Percentiles rank a stretch among this genome's conserved stretches.
phyloP scores from a whole-genome alignment of 192 early-diverging fungal species.

The Phlyctochytrium planicorne region DNA sequence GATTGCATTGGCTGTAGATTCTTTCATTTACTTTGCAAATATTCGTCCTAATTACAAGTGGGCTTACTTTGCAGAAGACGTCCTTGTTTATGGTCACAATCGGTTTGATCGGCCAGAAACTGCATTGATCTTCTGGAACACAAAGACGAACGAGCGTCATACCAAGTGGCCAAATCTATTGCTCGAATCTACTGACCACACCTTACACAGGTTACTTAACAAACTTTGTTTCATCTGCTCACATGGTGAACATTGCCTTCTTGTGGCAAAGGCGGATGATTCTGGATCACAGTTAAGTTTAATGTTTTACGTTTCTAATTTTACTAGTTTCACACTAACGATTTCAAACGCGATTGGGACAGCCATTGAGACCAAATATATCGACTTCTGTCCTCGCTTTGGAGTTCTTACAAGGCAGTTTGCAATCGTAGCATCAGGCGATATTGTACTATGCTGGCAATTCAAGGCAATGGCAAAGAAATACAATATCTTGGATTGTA shows the following conservation, averaged over 20 bases:
- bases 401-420: conserved; percentile 43
- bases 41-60: conserved; percentile 57
- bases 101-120: conserved; percentile 44
- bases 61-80: conserved; percentile 48
- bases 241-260: conserved; percentile 45
- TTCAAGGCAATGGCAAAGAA: conserved; percentile 43
- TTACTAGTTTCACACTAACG: conserved; percentile 40
- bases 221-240: conserved; percentile 44
- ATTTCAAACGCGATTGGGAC: conserved; percentile 60
- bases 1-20: conserved; percentile 60
- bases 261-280: conserved; percentile 47
- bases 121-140: conserved; percentile 55
- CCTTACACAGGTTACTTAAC: conserved; percentile 37
- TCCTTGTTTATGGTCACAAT: conserved; percentile 50
- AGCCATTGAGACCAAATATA: conserved; percentile 48
- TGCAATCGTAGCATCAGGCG: conserved; percentile 44
- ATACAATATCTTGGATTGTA: conserved; percentile 39
- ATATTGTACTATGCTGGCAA: conserved; percentile 49
- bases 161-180: conserved; percentile 43
- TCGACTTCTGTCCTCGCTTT: conserved; percentile 50
- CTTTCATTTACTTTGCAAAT: conserved; percentile 64
- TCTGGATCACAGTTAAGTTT: conserved; percentile 25
- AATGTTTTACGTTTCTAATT: conserved; percentile 6
- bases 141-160: conserved; percentile 49
- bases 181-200: no score